A percentile compares a stretch with the other conserved stretches of the same genome.
phyloP scores from a whole-genome alignment of 345 rosid species.

The Eucalyptus pauciflora region DNA sequence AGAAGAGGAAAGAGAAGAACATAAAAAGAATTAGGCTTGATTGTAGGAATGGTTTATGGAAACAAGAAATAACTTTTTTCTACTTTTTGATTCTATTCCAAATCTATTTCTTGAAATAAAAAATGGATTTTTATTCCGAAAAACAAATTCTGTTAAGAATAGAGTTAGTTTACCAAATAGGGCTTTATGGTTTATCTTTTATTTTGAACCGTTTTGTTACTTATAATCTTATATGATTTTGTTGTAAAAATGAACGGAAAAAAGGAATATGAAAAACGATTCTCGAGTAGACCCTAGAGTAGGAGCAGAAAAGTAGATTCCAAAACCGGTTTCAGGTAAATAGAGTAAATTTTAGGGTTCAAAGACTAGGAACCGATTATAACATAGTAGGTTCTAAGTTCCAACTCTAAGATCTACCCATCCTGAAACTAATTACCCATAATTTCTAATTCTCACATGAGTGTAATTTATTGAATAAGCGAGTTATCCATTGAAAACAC shows the following conservation, averaged over 20 bases:
- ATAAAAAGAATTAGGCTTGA: too few relatives aligned
- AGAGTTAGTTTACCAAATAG: rapidly evolving
- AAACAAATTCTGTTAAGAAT: rapidly evolving
- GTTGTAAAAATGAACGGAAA: too few relatives aligned
- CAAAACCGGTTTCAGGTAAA: rapidly evolving
- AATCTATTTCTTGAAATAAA: rapidly evolving
- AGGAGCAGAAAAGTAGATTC: too few relatives aligned
- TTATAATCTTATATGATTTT: too few relatives aligned
- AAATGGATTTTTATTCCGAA: rapidly evolving
- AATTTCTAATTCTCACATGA: not conserved
- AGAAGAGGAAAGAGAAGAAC: rapidly evolving
- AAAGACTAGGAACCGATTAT: too few relatives aligned
- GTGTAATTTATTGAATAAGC: not conserved
- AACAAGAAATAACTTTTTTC: rapidly evolving
- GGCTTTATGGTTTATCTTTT: too few relatives aligned
- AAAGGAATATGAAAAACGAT: too few relatives aligned
- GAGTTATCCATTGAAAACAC: not conserved
- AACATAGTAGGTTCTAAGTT: rapidly evolving
- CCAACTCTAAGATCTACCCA: too few relatives aligned
- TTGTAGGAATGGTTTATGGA: rapidly evolving
- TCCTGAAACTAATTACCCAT: too few relatives aligned
- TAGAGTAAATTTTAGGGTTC: too few relatives aligned
- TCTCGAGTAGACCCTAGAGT: rapidly evolving
- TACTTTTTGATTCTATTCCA: rapidly evolving
- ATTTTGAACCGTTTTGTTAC: too few relatives aligned